A percentile compares a stretch with the other conserved stretches of the same genome.
These are phyloP conservation scores for Neonectria hederae DNA, from an alignment of 2,329 filamentous ascomycete species.

Conservation along the genomic window DNA sequence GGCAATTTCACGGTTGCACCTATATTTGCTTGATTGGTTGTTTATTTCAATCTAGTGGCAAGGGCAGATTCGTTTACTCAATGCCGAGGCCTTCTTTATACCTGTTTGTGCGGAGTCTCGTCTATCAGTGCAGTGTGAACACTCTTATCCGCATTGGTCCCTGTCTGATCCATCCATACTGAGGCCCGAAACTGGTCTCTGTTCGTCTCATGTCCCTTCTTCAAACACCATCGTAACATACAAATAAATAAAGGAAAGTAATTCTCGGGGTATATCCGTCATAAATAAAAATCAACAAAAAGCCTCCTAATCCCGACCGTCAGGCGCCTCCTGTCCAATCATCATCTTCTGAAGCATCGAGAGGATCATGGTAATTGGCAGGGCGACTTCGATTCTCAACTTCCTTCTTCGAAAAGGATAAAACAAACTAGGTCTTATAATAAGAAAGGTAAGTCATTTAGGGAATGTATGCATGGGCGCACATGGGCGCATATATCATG, in stretches of 20 bases:
- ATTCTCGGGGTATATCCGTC: constrained; percentile 47
- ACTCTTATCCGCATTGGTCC: constrained; percentile 17
- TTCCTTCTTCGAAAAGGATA: constrained; percentile 32
- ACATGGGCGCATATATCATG: neutral
- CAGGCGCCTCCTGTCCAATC: constrained; percentile 24
- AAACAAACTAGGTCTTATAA: constrained; percentile 25
- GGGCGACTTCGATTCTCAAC: constrained; percentile 15
- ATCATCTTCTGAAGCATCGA: constrained; percentile 15
- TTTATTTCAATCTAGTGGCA: constrained; percentile 23
- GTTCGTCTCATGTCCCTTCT: constrained; percentile 28
- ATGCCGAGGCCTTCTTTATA: constrained; percentile 13
- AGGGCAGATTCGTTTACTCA: constrained; percentile 11
- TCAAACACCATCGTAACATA: constrained; percentile 30
- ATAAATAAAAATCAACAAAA: constrained; percentile 37
- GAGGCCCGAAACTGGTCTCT: constrained; percentile 11
- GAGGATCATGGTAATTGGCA: constrained; percentile 24
- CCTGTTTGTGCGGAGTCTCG: constrained; percentile 22
- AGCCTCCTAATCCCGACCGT: constrained; percentile 30
- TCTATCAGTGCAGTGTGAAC: constrained; percentile 14
- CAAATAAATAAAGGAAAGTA: constrained; percentile 31
- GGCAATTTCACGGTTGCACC: neutral
- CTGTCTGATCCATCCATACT: constrained; percentile 20
- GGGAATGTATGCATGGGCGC: constrained; percentile 8
- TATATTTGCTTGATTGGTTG: constrained; percentile 26
- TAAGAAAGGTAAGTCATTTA: constrained; percentile 13